Evolutionary conservation across 768 basidiomycete genomes (phyloP).

Genomic region (Boletus speciosus): DNA sequence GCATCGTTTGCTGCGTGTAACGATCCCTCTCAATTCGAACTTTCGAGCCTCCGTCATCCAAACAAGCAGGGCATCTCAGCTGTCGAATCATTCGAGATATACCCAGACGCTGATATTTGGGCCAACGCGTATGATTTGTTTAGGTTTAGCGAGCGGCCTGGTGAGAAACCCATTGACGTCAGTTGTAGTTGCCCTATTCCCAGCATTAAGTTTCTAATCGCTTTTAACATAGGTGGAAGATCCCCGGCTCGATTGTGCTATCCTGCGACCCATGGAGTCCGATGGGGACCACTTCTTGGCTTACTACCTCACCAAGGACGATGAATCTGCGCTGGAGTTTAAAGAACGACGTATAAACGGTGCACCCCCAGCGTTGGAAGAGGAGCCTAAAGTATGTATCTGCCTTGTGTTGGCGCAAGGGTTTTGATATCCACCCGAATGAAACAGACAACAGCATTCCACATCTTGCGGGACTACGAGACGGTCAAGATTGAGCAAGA

Average conservation of each 20-base stretch:
- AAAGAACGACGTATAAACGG: slow-evolving; percentile 51
- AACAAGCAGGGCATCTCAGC: slow-evolving; percentile 74
- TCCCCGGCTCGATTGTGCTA: slow-evolving; percentile 79
- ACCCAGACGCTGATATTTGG: slow-evolving; percentile 86
- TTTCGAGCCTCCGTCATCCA: slow-evolving; percentile 65
- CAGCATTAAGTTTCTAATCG: not conserved
- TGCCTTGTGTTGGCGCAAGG: not conserved
- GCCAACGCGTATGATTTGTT: slow-evolving; percentile 87
- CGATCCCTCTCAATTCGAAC: slow-evolving; percentile 56
- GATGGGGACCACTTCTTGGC: slow-evolving; percentile 87
- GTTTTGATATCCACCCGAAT: not conserved
- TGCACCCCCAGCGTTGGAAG: slow-evolving; percentile 44
- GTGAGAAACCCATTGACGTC: slow-evolving; percentile 71
- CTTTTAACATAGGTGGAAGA: slow-evolving; percentile 55
- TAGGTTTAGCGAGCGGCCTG: slow-evolving; percentile 80
- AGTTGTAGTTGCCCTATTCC: slow-evolving; percentile 19
- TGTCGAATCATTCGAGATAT: slow-evolving; percentile 75
- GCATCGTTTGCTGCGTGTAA: slow-evolving; percentile 59
- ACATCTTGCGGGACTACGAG: slow-evolving; percentile 81
- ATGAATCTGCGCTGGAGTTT: slow-evolving; percentile 64
- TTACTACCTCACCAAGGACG: slow-evolving; percentile 77
- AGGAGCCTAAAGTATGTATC: slow-evolving; percentile 52
- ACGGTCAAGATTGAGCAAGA: slow-evolving; percentile 85
- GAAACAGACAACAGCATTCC: slow-evolving; percentile 62
- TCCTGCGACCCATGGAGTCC: slow-evolving; percentile 82